A percentile compares a stretch with the other conserved stretches of the same genome.
Conservation (phyloP, 2,329 filamentous ascomycete species). For the Epichloe aotearoae region DNA sequence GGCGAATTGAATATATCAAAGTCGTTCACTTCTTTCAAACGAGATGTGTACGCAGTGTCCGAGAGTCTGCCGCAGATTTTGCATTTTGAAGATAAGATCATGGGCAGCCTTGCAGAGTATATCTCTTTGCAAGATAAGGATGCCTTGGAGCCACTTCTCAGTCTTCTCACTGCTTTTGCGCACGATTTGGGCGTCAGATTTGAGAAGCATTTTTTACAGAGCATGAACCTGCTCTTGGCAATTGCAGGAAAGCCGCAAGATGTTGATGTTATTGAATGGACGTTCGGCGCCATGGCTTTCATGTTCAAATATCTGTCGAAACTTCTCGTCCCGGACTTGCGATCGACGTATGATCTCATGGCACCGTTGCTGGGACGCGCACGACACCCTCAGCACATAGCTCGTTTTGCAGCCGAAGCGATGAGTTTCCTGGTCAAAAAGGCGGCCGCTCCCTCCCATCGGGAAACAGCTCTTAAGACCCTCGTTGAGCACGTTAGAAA, state of each 20-base stretch:
- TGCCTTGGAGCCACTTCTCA: slow-evolving; percentile 73
- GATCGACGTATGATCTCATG: slow-evolving; percentile 74
- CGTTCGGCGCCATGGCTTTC: slow-evolving; percentile 86
- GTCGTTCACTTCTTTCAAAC: slow-evolving; percentile 63
- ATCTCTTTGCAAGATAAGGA: slow-evolving; percentile 68
- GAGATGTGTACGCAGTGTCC: slow-evolving; percentile 61
- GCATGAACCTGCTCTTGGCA: slow-evolving; percentile 61
- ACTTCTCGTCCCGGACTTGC: slow-evolving; percentile 70
- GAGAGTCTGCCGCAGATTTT: slow-evolving; percentile 88
- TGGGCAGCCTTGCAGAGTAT: slow-evolving; percentile 60
- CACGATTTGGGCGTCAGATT: slow-evolving; percentile 81
- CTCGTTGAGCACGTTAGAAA: slow-evolving; percentile 61
- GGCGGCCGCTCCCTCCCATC: slow-evolving; percentile 63
- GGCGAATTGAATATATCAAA: slow-evolving; percentile 79
- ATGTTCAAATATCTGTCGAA: slow-evolving; percentile 94
- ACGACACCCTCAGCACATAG: slow-evolving; percentile 72
- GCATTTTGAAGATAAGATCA: slow-evolving; percentile 77
- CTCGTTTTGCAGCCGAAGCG: slow-evolving; percentile 85
- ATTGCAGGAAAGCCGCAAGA: slow-evolving; percentile 67
- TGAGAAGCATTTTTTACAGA: slow-evolving; percentile 71
- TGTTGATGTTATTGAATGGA: slow-evolving; percentile 93
- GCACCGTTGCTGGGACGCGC: slow-evolving; percentile 72
- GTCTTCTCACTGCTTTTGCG: slow-evolving; percentile 85
- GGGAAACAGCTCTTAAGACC: slow-evolving; percentile 55
- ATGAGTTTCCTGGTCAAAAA: slow-evolving; percentile 90